A percentile compares a stretch with the other conserved stretches of the same genome.
These are phyloP conservation scores for Chaetomium tenue DNA, from an alignment of 495 filamentous ascomycete species.

Conservation along the genomic window DNA sequence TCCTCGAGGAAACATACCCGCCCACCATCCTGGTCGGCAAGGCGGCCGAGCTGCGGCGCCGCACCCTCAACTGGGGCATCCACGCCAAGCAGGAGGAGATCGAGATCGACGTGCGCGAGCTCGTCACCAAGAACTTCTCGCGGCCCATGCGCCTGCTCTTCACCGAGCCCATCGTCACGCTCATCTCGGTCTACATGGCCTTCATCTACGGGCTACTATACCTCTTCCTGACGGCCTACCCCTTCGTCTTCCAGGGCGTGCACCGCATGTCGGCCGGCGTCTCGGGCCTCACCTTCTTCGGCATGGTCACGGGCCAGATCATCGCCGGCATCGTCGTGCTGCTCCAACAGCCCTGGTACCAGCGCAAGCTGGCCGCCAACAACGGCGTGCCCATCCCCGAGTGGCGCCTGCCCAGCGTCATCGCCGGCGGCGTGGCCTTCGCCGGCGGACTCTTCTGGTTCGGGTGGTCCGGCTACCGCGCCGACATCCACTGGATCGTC, in stretches of 20 bases:
- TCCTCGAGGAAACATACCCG: slow-evolving; percentile 81
- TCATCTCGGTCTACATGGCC: slow-evolving; percentile 75
- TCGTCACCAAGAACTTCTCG: slow-evolving; percentile 79
- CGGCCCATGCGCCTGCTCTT: slow-evolving; percentile 77
- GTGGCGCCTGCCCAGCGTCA: slow-evolving; percentile 80
- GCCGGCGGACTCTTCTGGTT: slow-evolving; percentile 82
- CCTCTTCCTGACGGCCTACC: slow-evolving; percentile 77
- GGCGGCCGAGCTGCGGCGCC: slow-evolving; percentile 71
- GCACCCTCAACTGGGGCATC: slow-evolving; percentile 89
- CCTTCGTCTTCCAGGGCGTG: slow-evolving; percentile 71
- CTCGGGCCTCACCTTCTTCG: slow-evolving; percentile 73
- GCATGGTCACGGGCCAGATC: slow-evolving; percentile 73
- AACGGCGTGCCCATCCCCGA: slow-evolving; percentile 73
- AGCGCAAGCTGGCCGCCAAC: slow-evolving; percentile 67
- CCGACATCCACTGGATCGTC: slow-evolving; percentile 74
- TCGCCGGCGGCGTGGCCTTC: slow-evolving; percentile 72
- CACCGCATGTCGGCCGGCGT: slow-evolving; percentile 66
- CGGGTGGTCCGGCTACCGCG: slow-evolving; percentile 70
- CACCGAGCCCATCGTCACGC: slow-evolving; percentile 73
- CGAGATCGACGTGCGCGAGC: slow-evolving; percentile 75
- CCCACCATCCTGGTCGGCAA: slow-evolving; percentile 75
- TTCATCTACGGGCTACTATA: slow-evolving; percentile 80
- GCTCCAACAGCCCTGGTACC: slow-evolving; percentile 65
- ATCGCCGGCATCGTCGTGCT: slow-evolving; percentile 65
- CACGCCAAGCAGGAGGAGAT: slow-evolving; percentile 94